phyloP scores from a whole-genome alignment of 805 yeast species.

The Clavispora phyllophila region DNA sequence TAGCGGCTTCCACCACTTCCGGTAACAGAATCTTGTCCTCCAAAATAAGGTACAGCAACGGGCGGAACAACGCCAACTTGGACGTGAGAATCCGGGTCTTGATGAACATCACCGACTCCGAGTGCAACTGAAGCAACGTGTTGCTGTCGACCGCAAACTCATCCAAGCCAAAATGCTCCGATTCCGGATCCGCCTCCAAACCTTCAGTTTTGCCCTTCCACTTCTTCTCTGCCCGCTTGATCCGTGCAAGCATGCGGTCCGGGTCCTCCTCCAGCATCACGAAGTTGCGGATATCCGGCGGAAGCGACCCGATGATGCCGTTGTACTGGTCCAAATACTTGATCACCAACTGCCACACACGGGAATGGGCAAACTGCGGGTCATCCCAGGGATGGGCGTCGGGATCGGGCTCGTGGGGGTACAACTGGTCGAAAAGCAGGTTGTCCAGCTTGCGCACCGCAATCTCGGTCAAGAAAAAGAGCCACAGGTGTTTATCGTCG shows the following conservation, averaged over 20 bases:
- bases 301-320: constrained; percentile 32
- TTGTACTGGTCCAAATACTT: constrained; percentile 33
- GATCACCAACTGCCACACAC: constrained; percentile 24
- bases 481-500: constrained; percentile 30
- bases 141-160: constrained; percentile 33
- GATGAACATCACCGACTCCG: constrained; percentile 34
- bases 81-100: constrained; percentile 33
- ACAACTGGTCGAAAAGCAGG: constrained; percentile 29
- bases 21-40: constrained; percentile 24
- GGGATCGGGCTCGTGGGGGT: constrained; percentile 11
- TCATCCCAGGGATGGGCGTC: constrained; percentile 20
- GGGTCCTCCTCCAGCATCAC: constrained; percentile 28
- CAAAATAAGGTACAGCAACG: constrained; percentile 28
- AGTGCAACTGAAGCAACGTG: constrained; percentile 27
- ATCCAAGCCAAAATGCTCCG: constrained; percentile 22
- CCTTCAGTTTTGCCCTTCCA: constrained; percentile 2
- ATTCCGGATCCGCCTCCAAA: constrained; percentile 2
- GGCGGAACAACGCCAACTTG: constrained; percentile 29
- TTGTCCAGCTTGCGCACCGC: constrained; percentile 38
- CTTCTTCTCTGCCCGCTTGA: constrained; percentile 18
- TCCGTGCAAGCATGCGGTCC: constrained; percentile 23
- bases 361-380: constrained; percentile 16
- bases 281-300: constrained; percentile 29
- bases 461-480: constrained; percentile 33
- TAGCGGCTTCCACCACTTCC: constrained; percentile 25